phyloP scores from a whole-genome alignment of 1,284 basidiomycete genomes.

The Trichosporon faecale region DNA sequence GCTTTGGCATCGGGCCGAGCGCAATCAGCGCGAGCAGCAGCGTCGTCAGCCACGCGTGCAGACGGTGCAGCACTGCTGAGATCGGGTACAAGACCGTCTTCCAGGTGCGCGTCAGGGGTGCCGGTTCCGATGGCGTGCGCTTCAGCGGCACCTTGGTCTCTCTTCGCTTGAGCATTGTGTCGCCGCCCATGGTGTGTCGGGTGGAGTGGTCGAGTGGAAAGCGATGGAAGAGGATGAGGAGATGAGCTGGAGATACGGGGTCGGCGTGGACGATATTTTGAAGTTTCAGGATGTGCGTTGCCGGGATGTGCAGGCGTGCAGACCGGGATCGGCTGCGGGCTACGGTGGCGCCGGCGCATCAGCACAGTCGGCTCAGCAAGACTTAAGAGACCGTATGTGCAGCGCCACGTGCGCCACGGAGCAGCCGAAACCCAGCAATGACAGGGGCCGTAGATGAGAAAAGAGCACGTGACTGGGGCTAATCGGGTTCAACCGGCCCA shows the following conservation, averaged over 20 bases:
- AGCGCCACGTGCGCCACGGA: neutral
- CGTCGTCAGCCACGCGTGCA: constrained; percentile 44
- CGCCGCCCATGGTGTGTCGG: constrained; percentile 1
- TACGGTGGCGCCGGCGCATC: neutral
- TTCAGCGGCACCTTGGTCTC: neutral
- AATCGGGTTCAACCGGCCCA: constrained; percentile 6
- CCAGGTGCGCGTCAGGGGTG: neutral
- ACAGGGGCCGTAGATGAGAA: neutral
- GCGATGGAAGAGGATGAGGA: neutral
- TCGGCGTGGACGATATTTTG: constrained; percentile 1
- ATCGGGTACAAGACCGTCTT: constrained; percentile 23
- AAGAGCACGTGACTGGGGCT: neutral
- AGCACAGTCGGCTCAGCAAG: neutral
- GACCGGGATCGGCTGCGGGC: neutral
- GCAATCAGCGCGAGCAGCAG: constrained; percentile 64
- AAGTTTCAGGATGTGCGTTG: constrained; percentile 1
- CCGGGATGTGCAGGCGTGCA: neutral
- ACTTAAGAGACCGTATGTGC: neutral
- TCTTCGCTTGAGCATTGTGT: neutral
- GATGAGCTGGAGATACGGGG: neutral
- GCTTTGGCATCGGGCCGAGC: constrained; percentile 80
- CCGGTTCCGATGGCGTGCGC: neutral
- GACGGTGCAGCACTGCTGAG: constrained; percentile 31
- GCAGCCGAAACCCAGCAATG: neutral
- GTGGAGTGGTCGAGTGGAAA: neutral